Percentiles rank a stretch among this genome's conserved stretches.
Evolutionary conservation across 306 rosid genomes (phyloP).

Genomic region (Cicer pinnatifidum): DNA sequence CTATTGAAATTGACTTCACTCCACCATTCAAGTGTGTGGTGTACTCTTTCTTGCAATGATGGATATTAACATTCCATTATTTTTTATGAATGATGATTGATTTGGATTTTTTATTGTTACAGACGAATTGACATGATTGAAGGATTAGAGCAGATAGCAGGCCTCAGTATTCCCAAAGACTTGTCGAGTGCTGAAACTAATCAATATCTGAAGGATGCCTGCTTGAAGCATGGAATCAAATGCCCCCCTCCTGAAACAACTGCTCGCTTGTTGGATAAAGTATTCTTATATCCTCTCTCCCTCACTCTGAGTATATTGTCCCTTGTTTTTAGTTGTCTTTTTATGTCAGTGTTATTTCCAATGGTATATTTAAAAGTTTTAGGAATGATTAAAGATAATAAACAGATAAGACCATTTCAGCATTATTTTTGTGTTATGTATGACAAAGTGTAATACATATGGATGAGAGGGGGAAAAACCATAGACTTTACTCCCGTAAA

Average conservation of each 20-base stretch:
- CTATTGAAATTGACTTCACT: conserved; percentile 75
- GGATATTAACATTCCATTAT: conserved; percentile 16
- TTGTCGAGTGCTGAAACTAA: conserved; percentile 77
- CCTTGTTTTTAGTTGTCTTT: too few relatives aligned
- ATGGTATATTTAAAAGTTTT: too few relatives aligned
- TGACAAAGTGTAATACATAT: too few relatives aligned
- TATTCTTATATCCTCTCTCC: conserved; percentile 32
- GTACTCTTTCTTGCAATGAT: neutral
- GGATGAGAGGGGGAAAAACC: too few relatives aligned
- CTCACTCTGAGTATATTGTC: neutral
- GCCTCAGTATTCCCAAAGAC: conserved; percentile 80
- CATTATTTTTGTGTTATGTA: too few relatives aligned
- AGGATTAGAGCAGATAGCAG: conserved; percentile 76
- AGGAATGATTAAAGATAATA: too few relatives aligned
- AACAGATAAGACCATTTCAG: too few relatives aligned
- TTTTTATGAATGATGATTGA: conserved; percentile 21
- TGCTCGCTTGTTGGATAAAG: conserved; percentile 87
- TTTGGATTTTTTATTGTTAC: conserved; percentile 46
- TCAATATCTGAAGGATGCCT: conserved; percentile 73
- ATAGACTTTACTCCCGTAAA: too few relatives aligned
- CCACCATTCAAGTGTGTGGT: conserved; percentile 78
- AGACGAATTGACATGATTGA: conserved; percentile 95
- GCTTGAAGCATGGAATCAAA: conserved; percentile 70
- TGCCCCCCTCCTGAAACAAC: conserved; percentile 94
- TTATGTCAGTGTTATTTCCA: too few relatives aligned